Conservation (phyloP, 495 filamentous ascomycete species). For the Delitschia confertaspora region DNA sequence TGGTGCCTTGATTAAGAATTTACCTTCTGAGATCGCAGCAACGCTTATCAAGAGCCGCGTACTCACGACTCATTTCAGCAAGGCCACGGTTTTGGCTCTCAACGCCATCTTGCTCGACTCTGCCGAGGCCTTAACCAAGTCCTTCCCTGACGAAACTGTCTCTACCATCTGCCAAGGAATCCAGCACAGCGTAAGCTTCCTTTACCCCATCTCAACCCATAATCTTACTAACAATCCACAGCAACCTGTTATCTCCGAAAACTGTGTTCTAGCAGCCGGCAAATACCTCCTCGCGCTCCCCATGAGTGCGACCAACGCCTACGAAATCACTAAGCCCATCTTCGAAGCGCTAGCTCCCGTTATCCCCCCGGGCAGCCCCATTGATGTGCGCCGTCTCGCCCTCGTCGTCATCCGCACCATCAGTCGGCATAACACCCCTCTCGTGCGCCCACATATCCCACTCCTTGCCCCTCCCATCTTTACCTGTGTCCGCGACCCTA, state of each 20-base stretch:
- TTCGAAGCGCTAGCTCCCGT: constrained; percentile 65
- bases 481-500: constrained; percentile 75
- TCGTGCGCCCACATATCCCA: constrained; percentile 68
- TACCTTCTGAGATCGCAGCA: constrained; percentile 56
- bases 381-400: constrained; percentile 76
- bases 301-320: constrained; percentile 46
- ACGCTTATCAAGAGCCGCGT: constrained; percentile 72
- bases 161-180: constrained; percentile 75
- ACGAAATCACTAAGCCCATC: constrained; percentile 65
- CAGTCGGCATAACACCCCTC: constrained; percentile 61
- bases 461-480: constrained; percentile 78
- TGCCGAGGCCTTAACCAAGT: constrained; percentile 53
- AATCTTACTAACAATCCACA: constrained; percentile 32
- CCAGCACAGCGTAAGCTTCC: constrained; percentile 52
- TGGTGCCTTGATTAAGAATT: constrained; percentile 76
- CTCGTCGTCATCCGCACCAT: constrained; percentile 86
- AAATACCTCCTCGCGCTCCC: constrained; percentile 73
- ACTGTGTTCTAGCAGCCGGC: constrained; percentile 86
- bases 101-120: constrained; percentile 83
- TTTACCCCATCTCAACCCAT: constrained; percentile 7
- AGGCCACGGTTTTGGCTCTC: constrained; percentile 65
- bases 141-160: constrained; percentile 60
- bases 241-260: constrained; percentile 71
- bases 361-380: constrained; percentile 64
- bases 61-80: constrained; percentile 59